phyloP scores from a whole-genome alignment of 202 grass and related monocot species.

The Setaria viridis region DNA sequence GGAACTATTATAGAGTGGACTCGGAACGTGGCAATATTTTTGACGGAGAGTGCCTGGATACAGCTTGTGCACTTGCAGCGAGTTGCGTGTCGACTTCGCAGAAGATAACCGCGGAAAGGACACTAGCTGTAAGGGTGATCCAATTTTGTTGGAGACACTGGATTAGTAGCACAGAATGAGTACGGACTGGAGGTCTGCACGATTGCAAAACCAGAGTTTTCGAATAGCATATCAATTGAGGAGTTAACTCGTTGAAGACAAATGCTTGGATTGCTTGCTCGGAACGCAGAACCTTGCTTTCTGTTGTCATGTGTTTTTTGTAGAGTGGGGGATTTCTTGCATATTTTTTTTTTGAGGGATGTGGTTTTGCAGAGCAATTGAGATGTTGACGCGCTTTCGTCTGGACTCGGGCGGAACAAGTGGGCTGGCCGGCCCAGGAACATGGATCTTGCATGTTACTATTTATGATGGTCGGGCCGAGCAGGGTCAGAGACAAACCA shows the following conservation, averaged over 20 bases:
- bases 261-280: neutral
- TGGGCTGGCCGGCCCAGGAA: neutral
- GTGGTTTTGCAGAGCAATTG: too few species aligned
- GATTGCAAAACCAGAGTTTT: neutral
- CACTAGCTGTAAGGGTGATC: neutral
- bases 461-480: neutral
- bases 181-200: neutral
- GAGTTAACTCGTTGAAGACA: neutral
- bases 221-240: neutral
- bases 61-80: constrained; percentile 1
- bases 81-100: neutral
- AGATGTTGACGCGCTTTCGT: too few species aligned
- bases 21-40: constrained; percentile 36
- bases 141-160: neutral
- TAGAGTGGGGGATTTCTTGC: too few species aligned
- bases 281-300: neutral
- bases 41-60: neutral
- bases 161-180: neutral
- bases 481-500: neutral
- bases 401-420: neutral
- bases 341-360: too few species aligned
- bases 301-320: neutral
- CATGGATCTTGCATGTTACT: neutral
- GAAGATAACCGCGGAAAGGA: neutral
- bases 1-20: constrained; percentile 42